Conservation (phyloP, 2,329 filamentous ascomycete genomes). For the Cercospora nicotianae region DNA sequence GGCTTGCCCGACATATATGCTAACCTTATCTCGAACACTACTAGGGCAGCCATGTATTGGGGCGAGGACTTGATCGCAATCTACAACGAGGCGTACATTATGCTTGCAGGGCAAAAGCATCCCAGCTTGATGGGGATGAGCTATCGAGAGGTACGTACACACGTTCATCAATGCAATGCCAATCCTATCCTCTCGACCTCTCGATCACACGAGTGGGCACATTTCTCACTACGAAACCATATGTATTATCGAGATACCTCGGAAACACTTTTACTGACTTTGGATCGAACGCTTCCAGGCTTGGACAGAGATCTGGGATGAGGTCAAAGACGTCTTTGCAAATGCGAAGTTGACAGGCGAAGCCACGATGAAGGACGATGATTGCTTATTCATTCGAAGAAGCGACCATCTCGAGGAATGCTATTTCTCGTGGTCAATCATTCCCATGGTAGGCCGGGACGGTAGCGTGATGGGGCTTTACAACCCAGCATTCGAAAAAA, state of each 20-base stretch:
- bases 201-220: neutral
- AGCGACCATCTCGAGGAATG: constrained; percentile 73
- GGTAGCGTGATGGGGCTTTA: constrained; percentile 73
- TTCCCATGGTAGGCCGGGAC: constrained; percentile 72
- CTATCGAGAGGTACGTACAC: constrained; percentile 48
- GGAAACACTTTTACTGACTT: neutral
- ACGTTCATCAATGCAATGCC: neutral
- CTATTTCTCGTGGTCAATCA: constrained; percentile 80
- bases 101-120: constrained; percentile 74
- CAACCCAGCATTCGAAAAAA: constrained; percentile 81
- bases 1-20: neutral
- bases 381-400: constrained; percentile 70
- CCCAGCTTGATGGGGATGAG: constrained; percentile 71
- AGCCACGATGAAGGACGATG: constrained; percentile 82
- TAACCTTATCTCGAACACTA: neutral
- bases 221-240: neutral
- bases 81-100: constrained; percentile 71
- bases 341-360: constrained; percentile 69
- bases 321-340: constrained; percentile 67
- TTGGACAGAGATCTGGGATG: constrained; percentile 74
- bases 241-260: neutral
- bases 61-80: constrained; percentile 61
- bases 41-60: constrained; percentile 35
- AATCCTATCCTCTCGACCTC: constrained; percentile 24
- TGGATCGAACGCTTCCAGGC: constrained; percentile 43